A percentile compares a stretch with the other conserved stretches of the same genome.
Conservation (phyloP, 2,329 filamentous ascomycete species). For the Cadophora gregata region DNA sequence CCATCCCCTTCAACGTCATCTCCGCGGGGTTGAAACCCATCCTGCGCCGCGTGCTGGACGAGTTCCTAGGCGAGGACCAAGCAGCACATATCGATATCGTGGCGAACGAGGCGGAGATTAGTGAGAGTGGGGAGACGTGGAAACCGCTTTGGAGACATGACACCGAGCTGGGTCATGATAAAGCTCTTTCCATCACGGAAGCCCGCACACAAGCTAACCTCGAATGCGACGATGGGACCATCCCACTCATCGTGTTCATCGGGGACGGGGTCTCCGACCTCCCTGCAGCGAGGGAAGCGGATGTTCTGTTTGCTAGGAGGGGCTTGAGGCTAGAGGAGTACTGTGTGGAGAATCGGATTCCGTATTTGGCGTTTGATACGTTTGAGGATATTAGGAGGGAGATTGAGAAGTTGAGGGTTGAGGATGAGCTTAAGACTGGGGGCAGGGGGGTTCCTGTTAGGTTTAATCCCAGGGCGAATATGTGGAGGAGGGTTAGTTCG, state of each 20-base stretch:
- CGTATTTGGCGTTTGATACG: conserved; percentile 67
- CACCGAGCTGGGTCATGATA: conserved; percentile 69
- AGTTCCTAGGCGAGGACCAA: conserved; percentile 66
- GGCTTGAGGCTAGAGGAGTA: conserved; percentile 70
- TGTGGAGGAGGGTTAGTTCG: conserved; percentile 69
- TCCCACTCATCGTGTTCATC: conserved; percentile 72
- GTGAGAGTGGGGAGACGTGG: conserved; percentile 63
- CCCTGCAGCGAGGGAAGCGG: conserved; percentile 68
- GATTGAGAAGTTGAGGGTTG: conserved; percentile 60
- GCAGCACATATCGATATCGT: conserved; percentile 68
- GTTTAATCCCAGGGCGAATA: conserved; percentile 72
- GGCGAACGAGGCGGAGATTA: conserved; percentile 69
- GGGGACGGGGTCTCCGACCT: conserved; percentile 73
- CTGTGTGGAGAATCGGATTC: conserved; percentile 65
- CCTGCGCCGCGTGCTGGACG: conserved; percentile 64
- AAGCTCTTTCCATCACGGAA: conserved; percentile 67
- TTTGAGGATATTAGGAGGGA: conserved; percentile 70
- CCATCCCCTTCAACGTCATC: conserved; percentile 73
- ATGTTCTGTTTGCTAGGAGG: conserved; percentile 71
- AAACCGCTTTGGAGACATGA: conserved; percentile 72
- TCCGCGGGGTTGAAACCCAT: conserved; percentile 71
- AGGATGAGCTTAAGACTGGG: conserved; percentile 66
- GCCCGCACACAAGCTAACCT: conserved; percentile 60
- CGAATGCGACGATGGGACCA: conserved; percentile 62
- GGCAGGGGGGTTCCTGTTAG: conserved; percentile 63